Percentiles rank a stretch among this genome's conserved stretches.
phyloP scores from a whole-genome alignment of 495 filamentous ascomycete genomes.

The Platismatia glauca region DNA sequence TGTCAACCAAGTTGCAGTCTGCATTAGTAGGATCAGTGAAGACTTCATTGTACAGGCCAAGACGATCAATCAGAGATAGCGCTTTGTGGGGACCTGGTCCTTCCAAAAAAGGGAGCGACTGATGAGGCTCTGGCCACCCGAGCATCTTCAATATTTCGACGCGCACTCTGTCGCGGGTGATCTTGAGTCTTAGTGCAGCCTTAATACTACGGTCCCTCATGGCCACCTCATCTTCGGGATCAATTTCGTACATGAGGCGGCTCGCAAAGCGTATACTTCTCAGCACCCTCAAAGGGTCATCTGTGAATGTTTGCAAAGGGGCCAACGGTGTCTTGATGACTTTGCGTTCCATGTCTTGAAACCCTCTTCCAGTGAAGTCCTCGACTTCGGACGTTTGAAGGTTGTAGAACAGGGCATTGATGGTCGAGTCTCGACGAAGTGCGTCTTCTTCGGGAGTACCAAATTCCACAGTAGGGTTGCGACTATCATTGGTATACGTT shows the following conservation, averaged over 20 bases:
- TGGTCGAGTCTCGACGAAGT: conserved; percentile 77
- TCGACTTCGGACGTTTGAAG: conserved; percentile 66
- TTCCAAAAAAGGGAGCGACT: conserved; percentile 23
- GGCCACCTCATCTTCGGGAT: conserved; percentile 51
- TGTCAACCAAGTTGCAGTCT: conserved; percentile 23
- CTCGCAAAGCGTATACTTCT: conserved; percentile 85
- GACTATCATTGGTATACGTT: conserved; percentile 73
- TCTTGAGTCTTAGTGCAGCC: conserved; percentile 72
- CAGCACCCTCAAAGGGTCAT: conserved; percentile 88
- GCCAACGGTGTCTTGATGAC: conserved; percentile 81
- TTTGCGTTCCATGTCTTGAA: conserved; percentile 61
- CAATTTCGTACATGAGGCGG: conserved; percentile 69
- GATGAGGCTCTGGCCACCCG: conserved; percentile 35
- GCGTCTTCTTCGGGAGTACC: conserved; percentile 88
- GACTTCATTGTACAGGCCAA: conserved; percentile 69
- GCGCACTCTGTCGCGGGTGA: conserved; percentile 80
- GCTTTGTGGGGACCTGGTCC: conserved; percentile 60
- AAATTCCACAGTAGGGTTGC: conserved; percentile 89
- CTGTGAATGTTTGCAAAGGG: conserved; percentile 85
- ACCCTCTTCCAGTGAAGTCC: conserved; percentile 68
- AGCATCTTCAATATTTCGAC: conserved; percentile 87
- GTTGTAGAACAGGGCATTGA: conserved; percentile 97
- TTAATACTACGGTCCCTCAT: conserved; percentile 72
- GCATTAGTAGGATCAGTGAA: conserved; percentile 57
- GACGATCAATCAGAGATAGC: conserved; percentile 61